Percentiles rank a stretch among this genome's conserved stretches.
phyloP scores from a whole-genome alignment of 2,329 filamentous ascomycete species.

The Cladosporium sp. region DNA sequence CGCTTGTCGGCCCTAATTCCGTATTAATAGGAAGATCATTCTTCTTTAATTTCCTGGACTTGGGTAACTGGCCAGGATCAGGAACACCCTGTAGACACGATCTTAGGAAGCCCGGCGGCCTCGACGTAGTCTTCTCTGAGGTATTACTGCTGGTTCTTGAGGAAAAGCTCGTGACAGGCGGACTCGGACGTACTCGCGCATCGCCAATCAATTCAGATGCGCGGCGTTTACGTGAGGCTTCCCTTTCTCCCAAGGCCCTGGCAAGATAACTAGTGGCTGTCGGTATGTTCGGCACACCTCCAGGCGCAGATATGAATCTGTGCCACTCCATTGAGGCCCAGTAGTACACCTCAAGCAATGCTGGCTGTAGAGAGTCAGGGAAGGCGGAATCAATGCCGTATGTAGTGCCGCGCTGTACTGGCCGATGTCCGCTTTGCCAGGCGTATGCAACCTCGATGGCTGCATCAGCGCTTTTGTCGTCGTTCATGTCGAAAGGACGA shows the following conservation, averaged over 20 bases:
- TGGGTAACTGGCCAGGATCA: conserved; percentile 1
- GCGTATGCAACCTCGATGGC: background rate
- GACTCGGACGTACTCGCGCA: conserved; percentile 3
- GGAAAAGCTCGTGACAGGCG: conserved; percentile 3
- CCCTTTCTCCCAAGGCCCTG: conserved; percentile 1
- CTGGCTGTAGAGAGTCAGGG: conserved; percentile 1
- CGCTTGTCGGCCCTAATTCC: conserved; percentile 5
- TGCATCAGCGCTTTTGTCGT: conserved; percentile 9
- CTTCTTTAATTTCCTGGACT: conserved; percentile 3
- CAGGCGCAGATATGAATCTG: background rate
- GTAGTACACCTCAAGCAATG: background rate
- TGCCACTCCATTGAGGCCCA: background rate
- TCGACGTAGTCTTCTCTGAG: conserved; percentile 2
- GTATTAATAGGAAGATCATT: background rate
- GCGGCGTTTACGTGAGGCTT: conserved; percentile 5
- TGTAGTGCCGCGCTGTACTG: background rate
- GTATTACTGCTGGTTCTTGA: conserved; percentile 2
- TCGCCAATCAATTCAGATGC: conserved; percentile 4
- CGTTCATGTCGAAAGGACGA: conserved; percentile 9
- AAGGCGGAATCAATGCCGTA: background rate
- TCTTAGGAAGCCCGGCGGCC: conserved; percentile 4
- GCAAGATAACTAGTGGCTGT: conserved; percentile 4
- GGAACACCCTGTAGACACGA: background rate
- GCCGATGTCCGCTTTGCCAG: conserved; percentile 2
- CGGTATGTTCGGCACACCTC: conserved; percentile 3